A percentile compares a stretch with the other conserved stretches of the same genome.
Conservation (phyloP, 169 alveolate genomes). For the Plasmodium coatneyi region DNA sequence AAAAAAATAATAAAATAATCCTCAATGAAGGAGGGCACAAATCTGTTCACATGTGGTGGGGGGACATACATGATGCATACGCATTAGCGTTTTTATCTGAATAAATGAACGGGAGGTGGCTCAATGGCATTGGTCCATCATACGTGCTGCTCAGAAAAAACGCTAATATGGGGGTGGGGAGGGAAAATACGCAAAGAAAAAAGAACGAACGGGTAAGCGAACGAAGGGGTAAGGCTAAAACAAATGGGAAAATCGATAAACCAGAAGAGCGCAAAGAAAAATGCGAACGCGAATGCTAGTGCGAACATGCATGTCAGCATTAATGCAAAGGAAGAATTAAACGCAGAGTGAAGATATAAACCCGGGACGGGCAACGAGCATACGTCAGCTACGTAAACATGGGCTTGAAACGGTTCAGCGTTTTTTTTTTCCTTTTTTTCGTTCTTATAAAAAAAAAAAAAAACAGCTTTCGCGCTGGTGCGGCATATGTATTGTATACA, state of each 20-base stretch:
- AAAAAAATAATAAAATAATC: background rate
- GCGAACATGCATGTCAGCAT: background rate
- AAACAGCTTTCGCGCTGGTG: background rate
- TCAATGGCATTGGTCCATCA: background rate
- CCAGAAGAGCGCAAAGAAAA: background rate
- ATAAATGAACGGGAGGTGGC: background rate
- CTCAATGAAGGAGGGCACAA: background rate
- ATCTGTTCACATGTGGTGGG: background rate
- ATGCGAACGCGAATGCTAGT: background rate
- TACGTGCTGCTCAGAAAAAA: conserved; percentile 14
- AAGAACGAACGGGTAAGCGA: background rate
- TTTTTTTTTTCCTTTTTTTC: background rate
- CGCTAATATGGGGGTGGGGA: background rate
- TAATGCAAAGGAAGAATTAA: background rate
- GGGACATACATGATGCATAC: background rate
- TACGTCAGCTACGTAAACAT: background rate
- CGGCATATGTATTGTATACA: background rate
- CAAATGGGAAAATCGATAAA: background rate
- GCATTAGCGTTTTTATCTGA: background rate
- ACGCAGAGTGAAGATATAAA: background rate
- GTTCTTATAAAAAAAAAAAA: background rate
- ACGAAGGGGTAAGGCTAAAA: background rate
- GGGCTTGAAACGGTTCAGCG: background rate
- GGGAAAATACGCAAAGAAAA: background rate
- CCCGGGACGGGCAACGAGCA: background rate